These are phyloP conservation scores for Trichomonas gallinae DNA, from an alignment of 208 protist genomes.

Conservation along the genomic window DNA sequence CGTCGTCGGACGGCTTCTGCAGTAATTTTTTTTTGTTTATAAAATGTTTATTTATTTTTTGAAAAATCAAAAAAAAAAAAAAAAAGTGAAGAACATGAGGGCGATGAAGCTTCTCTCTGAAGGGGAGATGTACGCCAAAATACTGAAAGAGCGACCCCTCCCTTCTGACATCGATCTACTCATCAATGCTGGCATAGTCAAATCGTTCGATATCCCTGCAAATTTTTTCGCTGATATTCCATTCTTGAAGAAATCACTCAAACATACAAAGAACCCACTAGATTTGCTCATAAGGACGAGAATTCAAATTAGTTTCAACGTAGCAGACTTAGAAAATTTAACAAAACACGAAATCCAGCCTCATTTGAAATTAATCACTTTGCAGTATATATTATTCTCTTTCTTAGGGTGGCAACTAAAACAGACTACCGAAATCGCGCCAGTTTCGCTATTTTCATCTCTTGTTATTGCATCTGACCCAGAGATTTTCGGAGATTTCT, in stretches of 20 bases:
- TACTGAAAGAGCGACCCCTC: background rate
- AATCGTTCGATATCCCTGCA: background rate
- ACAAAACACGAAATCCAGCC: background rate
- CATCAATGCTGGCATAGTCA: background rate
- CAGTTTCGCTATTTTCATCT: background rate
- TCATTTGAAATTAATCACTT: background rate
- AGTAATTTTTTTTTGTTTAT: background rate
- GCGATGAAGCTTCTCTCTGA: background rate
- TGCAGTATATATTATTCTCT: background rate
- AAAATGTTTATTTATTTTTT: background rate
- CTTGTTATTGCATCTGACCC: background rate
- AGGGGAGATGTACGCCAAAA: background rate
- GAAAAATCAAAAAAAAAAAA: background rate
- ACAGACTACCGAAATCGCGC: background rate
- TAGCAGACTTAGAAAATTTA: background rate
- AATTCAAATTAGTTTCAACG: background rate
- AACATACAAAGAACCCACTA: background rate
- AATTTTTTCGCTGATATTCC: background rate
- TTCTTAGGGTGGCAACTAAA: background rate
- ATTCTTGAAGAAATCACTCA: background rate
- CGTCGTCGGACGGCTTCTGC: background rate
- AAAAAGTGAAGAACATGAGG: background rate
- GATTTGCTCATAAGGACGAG: background rate
- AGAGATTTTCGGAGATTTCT: background rate
- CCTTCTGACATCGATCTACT: background rate